Evolutionary conservation across 805 yeast genomes (phyloP).

Genomic region (Torulaspora microellipsoides): DNA sequence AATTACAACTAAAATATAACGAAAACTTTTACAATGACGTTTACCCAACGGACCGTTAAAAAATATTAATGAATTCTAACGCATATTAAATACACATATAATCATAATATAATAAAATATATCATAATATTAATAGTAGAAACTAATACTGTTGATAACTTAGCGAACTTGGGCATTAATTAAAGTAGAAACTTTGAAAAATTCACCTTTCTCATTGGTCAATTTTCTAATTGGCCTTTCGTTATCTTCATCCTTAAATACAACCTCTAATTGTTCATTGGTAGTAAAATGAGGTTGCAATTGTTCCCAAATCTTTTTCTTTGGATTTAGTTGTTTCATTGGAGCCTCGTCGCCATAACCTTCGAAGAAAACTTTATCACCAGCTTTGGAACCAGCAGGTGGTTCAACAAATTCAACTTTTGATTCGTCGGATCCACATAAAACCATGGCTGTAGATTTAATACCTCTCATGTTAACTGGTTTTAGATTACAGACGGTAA

Average conservation of each 20-base stretch:
- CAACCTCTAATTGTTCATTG: conserved; percentile 66
- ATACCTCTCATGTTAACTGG: conserved; percentile 98
- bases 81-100: neutral
- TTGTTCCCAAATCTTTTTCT: conserved; percentile 97
- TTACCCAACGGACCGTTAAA: conserved; percentile 7
- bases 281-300: conserved; percentile 90
- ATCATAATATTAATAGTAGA: neutral
- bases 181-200: conserved; percentile 67
- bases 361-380: conserved; percentile 94
- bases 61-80: neutral
- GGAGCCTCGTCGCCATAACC: conserved; percentile 79
- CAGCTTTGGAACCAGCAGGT: conserved; percentile 88
- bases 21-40: conserved; percentile 24
- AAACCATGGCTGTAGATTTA: conserved; percentile 92
- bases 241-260: conserved; percentile 63
- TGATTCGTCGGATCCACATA: conserved; percentile 78
- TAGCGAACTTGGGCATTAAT: conserved; percentile 78
- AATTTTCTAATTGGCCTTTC: conserved; percentile 66
- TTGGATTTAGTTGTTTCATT: conserved; percentile 89
- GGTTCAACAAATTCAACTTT: conserved; percentile 91
- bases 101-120: neutral
- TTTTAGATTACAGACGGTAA: conserved; percentile 91
- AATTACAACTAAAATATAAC: conserved; percentile 21
- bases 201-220: conserved; percentile 74
- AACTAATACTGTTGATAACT: conserved; percentile 6